phyloP scores from a whole-genome alignment of 1,284 basidiomycete genomes.

The Boletus calvinii region DNA sequence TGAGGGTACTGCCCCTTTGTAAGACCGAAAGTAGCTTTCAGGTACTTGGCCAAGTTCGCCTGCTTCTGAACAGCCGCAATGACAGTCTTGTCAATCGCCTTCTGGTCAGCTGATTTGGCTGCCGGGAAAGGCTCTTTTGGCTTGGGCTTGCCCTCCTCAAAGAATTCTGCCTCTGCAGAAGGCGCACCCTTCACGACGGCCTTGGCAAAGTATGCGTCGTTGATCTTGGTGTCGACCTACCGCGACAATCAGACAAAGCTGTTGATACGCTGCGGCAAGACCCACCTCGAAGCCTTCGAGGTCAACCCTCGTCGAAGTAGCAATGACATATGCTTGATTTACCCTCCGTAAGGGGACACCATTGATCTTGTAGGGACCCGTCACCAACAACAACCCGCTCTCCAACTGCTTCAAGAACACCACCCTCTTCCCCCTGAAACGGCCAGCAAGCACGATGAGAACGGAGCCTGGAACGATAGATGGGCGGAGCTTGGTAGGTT shows the following conservation, averaged over 20 bases:
- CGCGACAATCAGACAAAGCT: slow-evolving; percentile 8
- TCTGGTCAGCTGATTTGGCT: slow-evolving; percentile 91
- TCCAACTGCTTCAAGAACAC: slow-evolving; percentile 97
- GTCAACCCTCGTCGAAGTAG: slow-evolving; percentile 96
- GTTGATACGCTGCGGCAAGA: slow-evolving; percentile 14
- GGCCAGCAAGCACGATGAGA: slow-evolving; percentile 95
- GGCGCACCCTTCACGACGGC: slow-evolving; percentile 62
- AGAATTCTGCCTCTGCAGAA: slow-evolving; percentile 95
- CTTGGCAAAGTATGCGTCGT: slow-evolving; percentile 96
- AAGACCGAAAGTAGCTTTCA: slow-evolving; percentile 91
- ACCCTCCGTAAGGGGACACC: slow-evolving; percentile 98
- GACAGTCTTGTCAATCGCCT: slow-evolving; percentile 85
- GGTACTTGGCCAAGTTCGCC: slow-evolving; percentile 91
- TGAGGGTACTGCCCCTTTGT: slow-evolving; percentile 95
- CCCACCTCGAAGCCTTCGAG: slow-evolving; percentile 73
- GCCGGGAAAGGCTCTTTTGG: slow-evolving; percentile 89
- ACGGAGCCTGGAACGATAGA: slow-evolving; percentile 95
- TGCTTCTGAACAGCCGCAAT: slow-evolving; percentile 91
- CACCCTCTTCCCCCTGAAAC: slow-evolving; percentile 98
- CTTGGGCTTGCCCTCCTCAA: slow-evolving; percentile 91
- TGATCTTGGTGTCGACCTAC: slow-evolving; percentile 85
- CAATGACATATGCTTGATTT: slow-evolving; percentile 99
- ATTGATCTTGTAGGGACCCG: slow-evolving; percentile 98
- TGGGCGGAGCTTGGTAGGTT: slow-evolving; percentile 76
- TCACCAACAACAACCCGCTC: slow-evolving; percentile 92